Conservation (phyloP, 208 protist species). For the Spongospora subterranea region DNA sequence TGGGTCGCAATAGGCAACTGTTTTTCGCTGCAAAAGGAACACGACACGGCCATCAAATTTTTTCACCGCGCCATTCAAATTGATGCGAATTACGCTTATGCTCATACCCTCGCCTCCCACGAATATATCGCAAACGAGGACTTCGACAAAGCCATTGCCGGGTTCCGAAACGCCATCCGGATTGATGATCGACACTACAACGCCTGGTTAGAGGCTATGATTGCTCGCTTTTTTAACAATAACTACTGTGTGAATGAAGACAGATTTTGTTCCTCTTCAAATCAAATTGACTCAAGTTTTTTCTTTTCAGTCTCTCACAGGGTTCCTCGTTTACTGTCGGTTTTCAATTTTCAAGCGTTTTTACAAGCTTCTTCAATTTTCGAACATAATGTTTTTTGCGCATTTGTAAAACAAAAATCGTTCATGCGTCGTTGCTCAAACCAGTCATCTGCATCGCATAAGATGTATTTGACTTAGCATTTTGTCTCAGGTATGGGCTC, state of each 20-base stretch:
- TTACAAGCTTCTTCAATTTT: too few species aligned
- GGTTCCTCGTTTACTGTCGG: too few species aligned
- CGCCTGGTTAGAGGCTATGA: conserved; percentile 78
- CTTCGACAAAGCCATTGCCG: conserved; percentile 84
- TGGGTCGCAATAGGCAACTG: conserved; percentile 90
- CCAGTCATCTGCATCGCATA: conserved; percentile 34
- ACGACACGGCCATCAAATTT: conserved; percentile 88
- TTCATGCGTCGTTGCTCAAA: too few species aligned
- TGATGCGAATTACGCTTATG: conserved; percentile 84
- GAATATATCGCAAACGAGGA: conserved; percentile 90
- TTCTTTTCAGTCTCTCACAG: too few species aligned
- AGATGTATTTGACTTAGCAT: conserved; percentile 26
- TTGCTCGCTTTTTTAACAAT: conserved; percentile 23
- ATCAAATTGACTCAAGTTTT: too few species aligned
- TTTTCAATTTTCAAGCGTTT: too few species aligned
- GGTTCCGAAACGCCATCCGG: conserved; percentile 86
- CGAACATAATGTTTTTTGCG: too few species aligned
- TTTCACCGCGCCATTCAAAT: conserved; percentile 87
- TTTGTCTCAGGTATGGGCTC: conserved; percentile 81
- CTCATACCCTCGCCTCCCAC: conserved; percentile 89
- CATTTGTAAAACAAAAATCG: too few species aligned
- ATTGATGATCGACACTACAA: conserved; percentile 90
- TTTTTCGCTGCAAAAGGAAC: conserved; percentile 89
- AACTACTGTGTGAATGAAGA: too few species aligned
- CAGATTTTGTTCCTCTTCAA: too few species aligned